Evolutionary conservation across 371 early-diverging fungal species (phyloP), one percentile per base, ranked within the genome.

Genomic region (Mortierella sp.): DNA sequence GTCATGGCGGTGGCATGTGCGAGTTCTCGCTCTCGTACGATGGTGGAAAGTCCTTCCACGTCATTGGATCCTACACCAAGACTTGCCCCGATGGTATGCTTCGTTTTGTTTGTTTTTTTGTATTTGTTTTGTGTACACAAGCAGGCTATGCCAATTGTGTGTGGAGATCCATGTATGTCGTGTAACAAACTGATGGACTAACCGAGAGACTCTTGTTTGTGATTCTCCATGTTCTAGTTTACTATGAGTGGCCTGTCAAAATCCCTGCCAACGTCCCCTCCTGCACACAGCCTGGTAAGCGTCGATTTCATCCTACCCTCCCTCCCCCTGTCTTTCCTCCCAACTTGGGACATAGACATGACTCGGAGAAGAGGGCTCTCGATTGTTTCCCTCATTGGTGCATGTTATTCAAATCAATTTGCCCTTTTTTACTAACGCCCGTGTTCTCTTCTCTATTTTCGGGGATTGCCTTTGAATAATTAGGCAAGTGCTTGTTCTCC

Each of bases 11-110:
- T 70, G 95, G 95, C 11, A 90, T 92, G 77, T 95, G 95, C 77
- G 91, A 94, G 85, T 95, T 95, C 79, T 88, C 95, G 2, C 80
- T 95, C 24, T 92, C 92, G 6, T 91, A 92, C 51, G 93, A 95
- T 80, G 91, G 90, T 49, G 95, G 92, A 29, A 83, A 88, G 44
- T 89, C 89, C 7, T 95, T 90, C 76, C 93, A 92, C 12, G 92
- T 93, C 27, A 75, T 95, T 58, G 89, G 91, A 2, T 56, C 63
- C n/a, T 85, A 85, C 43, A 75, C 86, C 48, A 82, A 79, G 80
- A 79, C 86, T 1, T 85, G 86, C 63, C 86, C 86, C 10, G 91
- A 91, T 70, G 90, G 90, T 70, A 71, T 89, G 44, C n/a, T 56
- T 32, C n/a, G 35, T 5, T 16, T 32, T 27, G 4, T 35, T 32